Percentiles rank a stretch among this genome's conserved stretches.
phyloP scores from a whole-genome alignment of 2,329 filamentous ascomycete species.

The Xylaria sp. region DNA sequence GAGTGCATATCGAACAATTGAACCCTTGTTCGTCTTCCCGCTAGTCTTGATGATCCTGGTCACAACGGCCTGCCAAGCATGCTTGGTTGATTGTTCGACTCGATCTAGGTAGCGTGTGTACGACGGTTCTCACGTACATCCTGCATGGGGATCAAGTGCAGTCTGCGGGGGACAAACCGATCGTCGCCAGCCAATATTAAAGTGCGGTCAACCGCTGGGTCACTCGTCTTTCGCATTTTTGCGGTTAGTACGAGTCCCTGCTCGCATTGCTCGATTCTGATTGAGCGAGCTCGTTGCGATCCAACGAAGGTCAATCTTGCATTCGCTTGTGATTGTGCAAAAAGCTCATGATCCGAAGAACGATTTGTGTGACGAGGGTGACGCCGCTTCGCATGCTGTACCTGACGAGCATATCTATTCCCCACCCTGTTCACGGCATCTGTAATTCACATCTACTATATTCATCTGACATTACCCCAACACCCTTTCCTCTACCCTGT shows the following conservation, averaged over 20 bases:
- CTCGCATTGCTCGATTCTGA: slow-evolving; percentile 43
- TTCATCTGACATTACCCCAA: slow-evolving; percentile 40
- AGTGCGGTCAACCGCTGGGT: slow-evolving; percentile 54
- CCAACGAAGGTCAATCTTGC: slow-evolving; percentile 44
- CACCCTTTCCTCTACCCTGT: slow-evolving; percentile 35
- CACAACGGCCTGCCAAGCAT: slow-evolving; percentile 40
- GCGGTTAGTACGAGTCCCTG: slow-evolving; percentile 40
- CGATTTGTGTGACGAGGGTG: slow-evolving; percentile 41
- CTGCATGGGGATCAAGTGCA: slow-evolving; percentile 51
- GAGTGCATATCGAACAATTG: slow-evolving; percentile 18
- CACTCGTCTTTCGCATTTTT: slow-evolving; percentile 36
- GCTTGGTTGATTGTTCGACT: slow-evolving; percentile 38
- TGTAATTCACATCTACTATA: slow-evolving; percentile 42
- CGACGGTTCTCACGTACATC: slow-evolving; percentile 41
- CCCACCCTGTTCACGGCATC: slow-evolving; percentile 41
- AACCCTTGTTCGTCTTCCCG: slow-evolving; percentile 28
- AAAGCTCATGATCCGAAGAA: slow-evolving; percentile 32
- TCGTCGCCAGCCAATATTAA: slow-evolving; percentile 64
- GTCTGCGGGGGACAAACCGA: slow-evolving; percentile 53
- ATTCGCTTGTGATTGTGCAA: slow-evolving; percentile 42
- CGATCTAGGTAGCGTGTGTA: slow-evolving; percentile 41
- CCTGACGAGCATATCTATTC: slow-evolving; percentile 43
- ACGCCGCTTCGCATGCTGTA: slow-evolving; percentile 40
- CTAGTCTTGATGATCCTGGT: slow-evolving; percentile 35
- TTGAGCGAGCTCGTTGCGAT: slow-evolving; percentile 43